phyloP scores from a whole-genome alignment of 306 rosid genomes.

The Macrotyloma uniflorum region DNA sequence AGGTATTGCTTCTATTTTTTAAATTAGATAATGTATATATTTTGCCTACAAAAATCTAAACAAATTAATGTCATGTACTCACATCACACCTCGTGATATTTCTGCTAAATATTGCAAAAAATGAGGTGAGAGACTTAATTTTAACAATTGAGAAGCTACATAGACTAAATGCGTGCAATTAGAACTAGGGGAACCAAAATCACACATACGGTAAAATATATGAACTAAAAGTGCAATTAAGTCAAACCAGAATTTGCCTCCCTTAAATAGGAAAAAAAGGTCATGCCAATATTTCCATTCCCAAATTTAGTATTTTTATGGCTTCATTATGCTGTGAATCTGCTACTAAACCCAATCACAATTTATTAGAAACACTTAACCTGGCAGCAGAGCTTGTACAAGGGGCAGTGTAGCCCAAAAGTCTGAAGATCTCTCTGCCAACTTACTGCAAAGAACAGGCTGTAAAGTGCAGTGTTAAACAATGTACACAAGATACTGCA shows the following conservation, averaged over 20 bases:
- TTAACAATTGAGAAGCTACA: background rate
- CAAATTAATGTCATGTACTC: background rate
- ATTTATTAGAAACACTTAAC: constrained; percentile 50
- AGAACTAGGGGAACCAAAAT: background rate
- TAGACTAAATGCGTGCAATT: background rate
- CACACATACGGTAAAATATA: background rate
- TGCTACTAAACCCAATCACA: background rate
- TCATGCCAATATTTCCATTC: constrained; percentile 6
- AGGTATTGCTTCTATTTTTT: no score
- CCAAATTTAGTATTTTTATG: constrained; percentile 16
- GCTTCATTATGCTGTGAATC: constrained; percentile 21
- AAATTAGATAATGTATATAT: background rate
- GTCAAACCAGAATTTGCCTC: background rate
- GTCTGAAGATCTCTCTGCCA: constrained; percentile 77
- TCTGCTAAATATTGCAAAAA: background rate
- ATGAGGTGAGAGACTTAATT: background rate
- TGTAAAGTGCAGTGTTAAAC: constrained; percentile 55
- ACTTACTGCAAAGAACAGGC: constrained; percentile 86
- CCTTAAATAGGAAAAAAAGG: background rate
- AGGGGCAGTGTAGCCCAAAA: constrained; percentile 83
- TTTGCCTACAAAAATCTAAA: background rate
- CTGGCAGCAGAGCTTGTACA: constrained; percentile 91
- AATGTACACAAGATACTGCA: constrained; percentile 42
- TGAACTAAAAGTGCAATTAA: background rate
- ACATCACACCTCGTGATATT: background rate